Conservation (phyloP, 2,329 filamentous ascomycete genomes). For the Aspergillus ochraceoroseus region DNA sequence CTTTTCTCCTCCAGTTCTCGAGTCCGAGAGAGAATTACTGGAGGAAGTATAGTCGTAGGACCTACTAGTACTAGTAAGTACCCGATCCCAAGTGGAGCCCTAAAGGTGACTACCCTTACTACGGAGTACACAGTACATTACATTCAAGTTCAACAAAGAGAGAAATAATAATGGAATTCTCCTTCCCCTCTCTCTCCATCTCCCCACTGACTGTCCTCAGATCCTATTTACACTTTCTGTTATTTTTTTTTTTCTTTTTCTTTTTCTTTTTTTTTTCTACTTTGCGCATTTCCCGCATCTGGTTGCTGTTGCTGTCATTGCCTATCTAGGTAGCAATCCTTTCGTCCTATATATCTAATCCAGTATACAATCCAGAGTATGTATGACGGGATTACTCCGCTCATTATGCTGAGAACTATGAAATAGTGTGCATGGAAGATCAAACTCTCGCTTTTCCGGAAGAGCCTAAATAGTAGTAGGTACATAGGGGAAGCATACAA, state of each 20-base stretch:
- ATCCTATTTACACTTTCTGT: slow-evolving; percentile 1
- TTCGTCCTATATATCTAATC: too few relatives aligned
- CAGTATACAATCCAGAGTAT: too few relatives aligned
- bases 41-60: too few relatives aligned
- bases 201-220: too few relatives aligned
- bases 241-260: background rate
- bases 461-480: too few relatives aligned
- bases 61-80: too few relatives aligned
- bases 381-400: too few relatives aligned
- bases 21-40: background rate
- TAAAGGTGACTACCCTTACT: background rate
- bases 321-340: too few relatives aligned
- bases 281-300: slow-evolving; percentile 6
- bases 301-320: slow-evolving; percentile 2
- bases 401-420: too few relatives aligned
- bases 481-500: too few relatives aligned
- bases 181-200: background rate
- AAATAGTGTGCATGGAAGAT: too few relatives aligned
- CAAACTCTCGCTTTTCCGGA: too few relatives aligned
- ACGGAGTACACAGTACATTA: background rate
- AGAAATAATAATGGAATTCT: slow-evolving; percentile 7
- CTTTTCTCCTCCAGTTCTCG: background rate
- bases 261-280: background rate
- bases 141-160: background rate
- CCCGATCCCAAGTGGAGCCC: slow-evolving; percentile 11